A percentile compares a stretch with the other conserved stretches of the same genome.
Conservation (phyloP, 306 rosid genomes). For the Dryas octopetala region DNA sequence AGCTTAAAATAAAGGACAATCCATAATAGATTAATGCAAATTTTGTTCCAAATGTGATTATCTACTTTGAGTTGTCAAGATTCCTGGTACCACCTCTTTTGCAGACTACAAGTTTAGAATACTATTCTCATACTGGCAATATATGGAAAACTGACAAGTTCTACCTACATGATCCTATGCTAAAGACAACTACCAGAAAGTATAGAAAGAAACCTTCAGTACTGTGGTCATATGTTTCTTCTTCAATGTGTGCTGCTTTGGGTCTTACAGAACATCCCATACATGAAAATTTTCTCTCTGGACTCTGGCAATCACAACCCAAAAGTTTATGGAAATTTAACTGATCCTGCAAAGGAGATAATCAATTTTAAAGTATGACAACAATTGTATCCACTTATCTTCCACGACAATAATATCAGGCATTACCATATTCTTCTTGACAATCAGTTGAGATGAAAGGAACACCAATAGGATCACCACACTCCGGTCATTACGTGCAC, state of each 20-base stretch:
- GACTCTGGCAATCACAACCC: slow-evolving; percentile 57
- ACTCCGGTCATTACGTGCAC: slow-evolving; percentile 70
- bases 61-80: not conserved
- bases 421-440: slow-evolving; percentile 82
- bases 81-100: not conserved
- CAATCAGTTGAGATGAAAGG: slow-evolving; percentile 81
- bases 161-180: not conserved
- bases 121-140: not conserved
- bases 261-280: slow-evolving; percentile 40
- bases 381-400: slow-evolving; percentile 8
- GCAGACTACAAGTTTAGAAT: not conserved
- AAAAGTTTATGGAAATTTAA: slow-evolving; percentile 84
- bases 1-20: not conserved
- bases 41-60: slow-evolving; percentile 13
- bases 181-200: slow-evolving; percentile 20
- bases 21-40: slow-evolving; percentile 3
- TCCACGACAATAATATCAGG: not conserved
- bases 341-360: slow-evolving; percentile 49
- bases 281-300: slow-evolving; percentile 43
- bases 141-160: not conserved
- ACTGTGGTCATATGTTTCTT: slow-evolving; percentile 32
- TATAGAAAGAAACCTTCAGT: slow-evolving; percentile 53
- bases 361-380: slow-evolving; percentile 6
- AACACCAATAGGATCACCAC: slow-evolving; percentile 87
- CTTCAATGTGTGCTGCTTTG: slow-evolving; percentile 36